Base-by-base conservation (phyloP, 768 basidiomycete species). In the Termitomyces sp. region DNA sequence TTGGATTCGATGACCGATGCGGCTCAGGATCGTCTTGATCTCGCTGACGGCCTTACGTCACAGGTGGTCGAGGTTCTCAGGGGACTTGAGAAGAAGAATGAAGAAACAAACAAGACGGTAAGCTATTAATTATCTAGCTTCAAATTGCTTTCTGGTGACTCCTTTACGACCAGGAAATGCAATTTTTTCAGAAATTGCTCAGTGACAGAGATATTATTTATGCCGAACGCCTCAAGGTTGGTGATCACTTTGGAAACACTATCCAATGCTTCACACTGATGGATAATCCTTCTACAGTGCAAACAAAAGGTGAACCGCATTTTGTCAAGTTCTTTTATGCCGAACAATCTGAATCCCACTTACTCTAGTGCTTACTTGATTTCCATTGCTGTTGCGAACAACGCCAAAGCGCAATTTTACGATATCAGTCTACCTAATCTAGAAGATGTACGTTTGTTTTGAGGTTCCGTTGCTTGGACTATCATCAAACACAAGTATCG, bases 81-180 rank as follows among this genome's bases (percentile, higher is more conserved):
- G 62, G 72, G 64, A 5, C 67, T 90, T 14, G 88, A 84, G 65
- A 80, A 76, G 60, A 80, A 76, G 67, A 83, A 82, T 60, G 88
- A 88, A 41, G 83, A 85, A 36, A 69, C 80, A 22, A 84, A 85
- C 74, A 88, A 82, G 76, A 88, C 87, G 75, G 89, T 84, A 11
- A 38, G 45, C 22, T 46, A n/a, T 10, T 13, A 3, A 52, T 48
- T 22, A 44, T 58, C 18, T 30, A 44, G 33, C 52, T 61, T 32
- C 50, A 40, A 18, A 47, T 45, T 18, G 28, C 22, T 56, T 50
- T 55, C 56, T 47, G 51, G 8, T 62, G 47, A 60, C 46, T 28
- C 26, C 24, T 26, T 11, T 59, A 40, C 22, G n/a, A 52, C 46
- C 64, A 90, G 84, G 86, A 91, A 77, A 74, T 80, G 55, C 77